Evolutionary conservation across 2,329 filamentous ascomycete species (phyloP).

Genomic region (Aspergillus tanneri): DNA sequence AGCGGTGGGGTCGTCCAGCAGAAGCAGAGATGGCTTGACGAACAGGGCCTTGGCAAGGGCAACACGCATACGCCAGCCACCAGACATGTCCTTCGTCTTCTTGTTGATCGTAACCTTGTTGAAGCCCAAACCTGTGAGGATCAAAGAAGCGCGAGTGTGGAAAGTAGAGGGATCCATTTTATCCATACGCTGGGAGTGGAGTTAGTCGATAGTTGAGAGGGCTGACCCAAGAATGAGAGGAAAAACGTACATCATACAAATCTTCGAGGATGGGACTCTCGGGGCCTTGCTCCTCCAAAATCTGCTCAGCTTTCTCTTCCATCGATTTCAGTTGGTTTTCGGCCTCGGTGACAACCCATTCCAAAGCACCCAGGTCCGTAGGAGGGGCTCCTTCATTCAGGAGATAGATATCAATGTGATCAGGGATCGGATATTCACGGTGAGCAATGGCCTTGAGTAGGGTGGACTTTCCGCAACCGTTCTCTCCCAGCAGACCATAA

Average conservation of each 20-base stretch:
- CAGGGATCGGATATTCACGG: conserved; percentile 92
- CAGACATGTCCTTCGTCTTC: conserved; percentile 99
- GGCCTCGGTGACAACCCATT: conserved; percentile 96
- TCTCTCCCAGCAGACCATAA: conserved; percentile 95
- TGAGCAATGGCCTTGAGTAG: conserved; percentile 89
- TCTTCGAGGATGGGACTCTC: conserved; percentile 89
- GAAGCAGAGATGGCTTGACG: conserved; percentile 91
- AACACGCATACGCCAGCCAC: conserved; percentile 99
- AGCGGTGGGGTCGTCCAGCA: conserved; percentile 97
- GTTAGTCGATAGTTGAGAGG: conserved; percentile 23
- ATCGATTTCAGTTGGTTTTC: conserved; percentile 88
- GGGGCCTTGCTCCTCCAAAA: conserved; percentile 87
- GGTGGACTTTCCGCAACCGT: conserved; percentile 99
- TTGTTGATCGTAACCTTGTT: conserved; percentile 98
- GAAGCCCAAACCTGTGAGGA: conserved; percentile 97
- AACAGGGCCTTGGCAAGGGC: conserved; percentile 96
- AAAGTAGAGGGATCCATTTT: conserved; percentile 98
- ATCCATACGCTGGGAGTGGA: conserved; percentile 75
- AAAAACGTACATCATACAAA: conserved; percentile 78
- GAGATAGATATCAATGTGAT: conserved; percentile 97
- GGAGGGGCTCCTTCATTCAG: conserved; percentile 95
- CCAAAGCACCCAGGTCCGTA: conserved; percentile 82
- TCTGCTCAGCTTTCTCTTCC: conserved; percentile 82
- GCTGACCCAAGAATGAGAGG: neutral
- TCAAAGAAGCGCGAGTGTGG: conserved; percentile 89